phyloP scores from a whole-genome alignment of 352 stramenopile species.

The Peronospora farinosa region DNA sequence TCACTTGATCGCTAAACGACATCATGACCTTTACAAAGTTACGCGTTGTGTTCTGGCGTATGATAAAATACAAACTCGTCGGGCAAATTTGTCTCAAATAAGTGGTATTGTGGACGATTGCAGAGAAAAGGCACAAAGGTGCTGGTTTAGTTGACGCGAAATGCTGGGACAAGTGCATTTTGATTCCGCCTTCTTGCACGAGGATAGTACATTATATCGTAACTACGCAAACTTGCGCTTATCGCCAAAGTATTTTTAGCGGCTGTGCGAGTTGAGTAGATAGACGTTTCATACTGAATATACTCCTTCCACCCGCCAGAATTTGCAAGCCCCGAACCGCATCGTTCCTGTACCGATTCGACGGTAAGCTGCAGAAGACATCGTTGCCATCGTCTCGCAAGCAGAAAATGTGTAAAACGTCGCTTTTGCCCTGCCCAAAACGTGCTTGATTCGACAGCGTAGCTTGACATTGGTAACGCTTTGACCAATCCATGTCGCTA shows the following conservation, averaged over 20 bases:
- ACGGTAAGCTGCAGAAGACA: too few relatives aligned
- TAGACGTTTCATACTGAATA: constrained; percentile 8
- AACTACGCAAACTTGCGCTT: constrained; percentile 7
- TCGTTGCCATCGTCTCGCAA: background rate
- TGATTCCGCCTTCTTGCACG: background rate
- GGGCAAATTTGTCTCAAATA: constrained; percentile 13
- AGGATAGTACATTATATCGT: background rate
- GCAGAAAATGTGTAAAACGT: background rate
- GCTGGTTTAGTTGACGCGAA: constrained; percentile 10
- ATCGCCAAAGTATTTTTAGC: constrained; percentile 8
- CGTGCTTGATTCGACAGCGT: background rate
- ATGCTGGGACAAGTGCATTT: constrained; percentile 2
- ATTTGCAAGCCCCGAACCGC: constrained; percentile 3
- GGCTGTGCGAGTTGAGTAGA: background rate
- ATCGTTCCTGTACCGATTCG: background rate
- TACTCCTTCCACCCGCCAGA: constrained; percentile 9
- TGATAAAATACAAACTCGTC: background rate
- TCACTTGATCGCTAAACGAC: constrained; percentile 12
- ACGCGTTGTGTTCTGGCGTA: background rate
- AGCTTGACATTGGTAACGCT: constrained; percentile 4
- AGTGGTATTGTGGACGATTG: background rate
- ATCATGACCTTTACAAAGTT: constrained; percentile 2
- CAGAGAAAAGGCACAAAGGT: constrained; percentile 18
- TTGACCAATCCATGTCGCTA: background rate
- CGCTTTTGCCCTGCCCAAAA: background rate